A percentile compares a stretch with the other conserved stretches of the same genome.
Evolutionary conservation across 306 rosid genomes (phyloP).

Genomic region (Castanopsis chinensis): DNA sequence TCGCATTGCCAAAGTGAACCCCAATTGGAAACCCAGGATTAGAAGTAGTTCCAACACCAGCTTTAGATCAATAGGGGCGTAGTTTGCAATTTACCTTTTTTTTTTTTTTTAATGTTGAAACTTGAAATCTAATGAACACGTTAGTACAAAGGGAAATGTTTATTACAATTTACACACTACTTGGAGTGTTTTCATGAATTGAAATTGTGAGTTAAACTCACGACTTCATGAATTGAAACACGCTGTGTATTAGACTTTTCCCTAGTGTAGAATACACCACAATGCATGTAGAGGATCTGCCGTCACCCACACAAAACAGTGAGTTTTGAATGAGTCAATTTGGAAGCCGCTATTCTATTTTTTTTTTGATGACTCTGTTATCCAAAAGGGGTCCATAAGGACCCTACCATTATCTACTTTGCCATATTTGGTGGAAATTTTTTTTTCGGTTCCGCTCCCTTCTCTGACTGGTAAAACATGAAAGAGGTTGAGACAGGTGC

Average conservation of each 20-base stretch:
- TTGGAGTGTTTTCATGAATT: too few species aligned
- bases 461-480: slow-evolving; percentile 30
- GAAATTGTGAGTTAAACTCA: too few species aligned
- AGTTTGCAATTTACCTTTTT: too few species aligned
- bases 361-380: slow-evolving; percentile 20
- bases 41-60: too few species aligned
- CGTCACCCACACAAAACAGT: slow-evolving; percentile 5
- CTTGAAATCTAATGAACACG: not conserved
- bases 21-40: too few species aligned
- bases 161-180: too few species aligned
- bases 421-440: slow-evolving; percentile 7
- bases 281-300: not conserved
- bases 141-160: not conserved
- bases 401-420: slow-evolving; percentile 57
- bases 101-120: not conserved
- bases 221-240: too few species aligned
- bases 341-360: slow-evolving; percentile 32
- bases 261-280: not conserved
- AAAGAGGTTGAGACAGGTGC: slow-evolving; percentile 6
- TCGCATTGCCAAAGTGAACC: too few species aligned
- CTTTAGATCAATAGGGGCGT: too few species aligned
- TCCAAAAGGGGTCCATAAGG: slow-evolving; percentile 32
- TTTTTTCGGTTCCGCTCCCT: slow-evolving; percentile 20
- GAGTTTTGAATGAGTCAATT: slow-evolving; percentile 26
- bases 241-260: too few species aligned